These are phyloP conservation scores for Alternaria ventricosa DNA, from an alignment of 2,329 filamentous ascomycete genomes.

Conservation along the genomic window DNA sequence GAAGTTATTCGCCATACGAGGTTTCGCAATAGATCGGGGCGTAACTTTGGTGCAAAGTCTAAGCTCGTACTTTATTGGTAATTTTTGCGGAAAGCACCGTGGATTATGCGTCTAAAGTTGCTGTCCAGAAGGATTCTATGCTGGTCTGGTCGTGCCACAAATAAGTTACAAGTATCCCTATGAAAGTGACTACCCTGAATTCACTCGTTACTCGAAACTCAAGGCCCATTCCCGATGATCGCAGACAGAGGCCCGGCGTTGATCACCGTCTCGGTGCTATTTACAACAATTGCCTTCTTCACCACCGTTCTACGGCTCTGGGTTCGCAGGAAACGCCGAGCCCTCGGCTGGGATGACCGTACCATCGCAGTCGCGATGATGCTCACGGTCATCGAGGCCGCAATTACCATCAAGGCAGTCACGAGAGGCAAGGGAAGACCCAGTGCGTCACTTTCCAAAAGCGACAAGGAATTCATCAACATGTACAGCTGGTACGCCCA, in stretches of 20 bases:
- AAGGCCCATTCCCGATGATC: not conserved
- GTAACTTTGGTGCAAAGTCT: not conserved
- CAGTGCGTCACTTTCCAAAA: not conserved
- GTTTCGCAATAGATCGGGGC: not conserved
- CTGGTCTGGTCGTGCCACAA: not conserved
- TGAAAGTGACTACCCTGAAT: not conserved
- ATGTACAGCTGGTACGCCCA: conserved; percentile 5
- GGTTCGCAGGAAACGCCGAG: not conserved
- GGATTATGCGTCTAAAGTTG: not conserved
- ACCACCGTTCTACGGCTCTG: not conserved
- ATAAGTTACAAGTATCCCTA: not conserved
- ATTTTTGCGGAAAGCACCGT: not conserved
- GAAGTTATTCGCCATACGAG: not conserved
- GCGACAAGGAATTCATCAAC: not conserved
- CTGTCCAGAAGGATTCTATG: not conserved
- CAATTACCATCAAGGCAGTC: not conserved
- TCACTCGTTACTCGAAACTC: not conserved
- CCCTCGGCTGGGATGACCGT: not conserved
- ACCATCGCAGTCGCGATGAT: not conserved
- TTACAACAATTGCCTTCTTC: not conserved
- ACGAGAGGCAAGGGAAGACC: not conserved
- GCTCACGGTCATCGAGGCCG: not conserved
- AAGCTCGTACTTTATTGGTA: not conserved
- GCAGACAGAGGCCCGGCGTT: not conserved
- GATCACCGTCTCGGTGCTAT: not conserved